A percentile compares a stretch with the other conserved stretches of the same genome.
These are phyloP conservation scores for Carex scoparia DNA, from an alignment of 176 grass and related monocot genomes.

Conservation along the genomic window DNA sequence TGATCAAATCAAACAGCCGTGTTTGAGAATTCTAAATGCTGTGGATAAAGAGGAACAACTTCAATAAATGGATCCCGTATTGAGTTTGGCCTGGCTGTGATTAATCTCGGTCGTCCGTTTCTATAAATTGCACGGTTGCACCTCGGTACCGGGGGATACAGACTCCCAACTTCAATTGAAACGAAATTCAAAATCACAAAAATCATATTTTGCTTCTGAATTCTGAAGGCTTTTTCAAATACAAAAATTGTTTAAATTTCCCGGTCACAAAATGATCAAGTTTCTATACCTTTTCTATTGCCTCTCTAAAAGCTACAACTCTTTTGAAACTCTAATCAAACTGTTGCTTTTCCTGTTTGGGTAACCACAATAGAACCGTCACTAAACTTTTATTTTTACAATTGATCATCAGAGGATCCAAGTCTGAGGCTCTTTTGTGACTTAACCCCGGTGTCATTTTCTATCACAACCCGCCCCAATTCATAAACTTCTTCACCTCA, in stretches of 20 bases:
- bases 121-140: too few relatives aligned
- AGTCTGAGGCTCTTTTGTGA: constrained; percentile 26
- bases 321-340: background rate
- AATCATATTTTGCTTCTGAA: constrained; percentile 10
- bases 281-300: constrained; percentile 23
- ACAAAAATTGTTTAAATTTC: constrained; percentile 14
- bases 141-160: too few relatives aligned
- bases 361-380: background rate
- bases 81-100: too few relatives aligned
- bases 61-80: background rate
- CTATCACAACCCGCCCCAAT: constrained; percentile 51
- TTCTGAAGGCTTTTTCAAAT: background rate
- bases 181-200: constrained; percentile 3
- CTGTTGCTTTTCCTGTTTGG: background rate
- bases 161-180: background rate
- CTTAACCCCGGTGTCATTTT: constrained; percentile 15
- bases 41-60: background rate
- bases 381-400: constrained; percentile 1
- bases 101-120: too few relatives aligned
- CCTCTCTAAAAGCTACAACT: constrained; percentile 11
- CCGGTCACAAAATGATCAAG: constrained; percentile 13
- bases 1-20: background rate
- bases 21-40: background rate
- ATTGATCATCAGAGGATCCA: constrained; percentile 6
- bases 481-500: constrained; percentile 88